Evolutionary conservation across 1,284 basidiomycete genomes (phyloP).

Genomic region (Boletellus deceptivus): DNA sequence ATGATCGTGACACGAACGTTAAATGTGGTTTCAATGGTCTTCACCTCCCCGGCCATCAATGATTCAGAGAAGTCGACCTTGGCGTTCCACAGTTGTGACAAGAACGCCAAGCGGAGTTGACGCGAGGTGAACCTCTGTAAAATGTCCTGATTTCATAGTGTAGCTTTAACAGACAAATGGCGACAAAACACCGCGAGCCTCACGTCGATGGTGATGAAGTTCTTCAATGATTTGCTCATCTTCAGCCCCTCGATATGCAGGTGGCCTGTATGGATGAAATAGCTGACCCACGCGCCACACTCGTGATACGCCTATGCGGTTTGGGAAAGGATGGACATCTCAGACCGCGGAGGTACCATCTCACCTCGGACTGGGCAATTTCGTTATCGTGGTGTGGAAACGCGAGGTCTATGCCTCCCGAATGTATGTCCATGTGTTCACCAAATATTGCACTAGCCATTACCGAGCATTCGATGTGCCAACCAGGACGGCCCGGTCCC

Average conservation of each 20-base stretch:
- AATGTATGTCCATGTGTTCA: slow-evolving; percentile 95
- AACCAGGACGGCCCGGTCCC: slow-evolving; percentile 96
- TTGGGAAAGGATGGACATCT: slow-evolving; percentile 10
- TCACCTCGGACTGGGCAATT: slow-evolving; percentile 93
- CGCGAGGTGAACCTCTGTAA: slow-evolving; percentile 82
- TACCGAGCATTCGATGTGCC: slow-evolving; percentile 99
- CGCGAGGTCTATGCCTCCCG: slow-evolving; percentile 93
- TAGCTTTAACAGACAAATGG: slow-evolving; percentile 7
- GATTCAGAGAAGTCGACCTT: slow-evolving; percentile 95
- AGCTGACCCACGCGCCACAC: slow-evolving; percentile 96
- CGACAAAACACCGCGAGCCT: slow-evolving; percentile 30
- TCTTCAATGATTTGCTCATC: slow-evolving; percentile 99
- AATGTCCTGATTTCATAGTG: slow-evolving; percentile 66
- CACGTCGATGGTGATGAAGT: slow-evolving; percentile 98
- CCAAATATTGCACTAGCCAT: slow-evolving; percentile 97
- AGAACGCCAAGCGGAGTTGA: slow-evolving; percentile 92
- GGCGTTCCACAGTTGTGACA: slow-evolving; percentile 89
- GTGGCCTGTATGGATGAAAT: slow-evolving; percentile 98
- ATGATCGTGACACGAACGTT: slow-evolving; percentile 58
- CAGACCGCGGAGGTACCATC: slow-evolving; percentile 15
- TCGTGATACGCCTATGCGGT: slow-evolving; percentile 80
- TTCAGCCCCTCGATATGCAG: slow-evolving; percentile 98
- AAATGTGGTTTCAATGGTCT: slow-evolving; percentile 80
- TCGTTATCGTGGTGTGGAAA: slow-evolving; percentile 99
- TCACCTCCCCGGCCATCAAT: slow-evolving; percentile 86